phyloP scores from a whole-genome alignment of 2,329 filamentous ascomycete genomes.

The Ascochyta koolunga region DNA sequence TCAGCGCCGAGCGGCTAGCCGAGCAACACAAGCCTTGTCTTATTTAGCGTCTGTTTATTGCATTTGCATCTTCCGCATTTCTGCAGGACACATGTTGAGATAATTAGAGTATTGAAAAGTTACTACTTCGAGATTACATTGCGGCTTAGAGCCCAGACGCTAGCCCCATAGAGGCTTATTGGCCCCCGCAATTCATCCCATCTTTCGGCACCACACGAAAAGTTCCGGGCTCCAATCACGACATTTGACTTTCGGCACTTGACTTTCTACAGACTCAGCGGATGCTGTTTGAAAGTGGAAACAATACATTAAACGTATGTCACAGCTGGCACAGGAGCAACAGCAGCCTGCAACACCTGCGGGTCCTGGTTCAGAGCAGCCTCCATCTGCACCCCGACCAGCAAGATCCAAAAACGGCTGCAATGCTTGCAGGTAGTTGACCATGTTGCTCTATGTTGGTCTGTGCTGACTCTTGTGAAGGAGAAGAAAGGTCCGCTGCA shows the following conservation, averaged over 20 bases:
- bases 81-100: neutral
- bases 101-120: neutral
- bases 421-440: constrained; percentile 37
- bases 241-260: neutral
- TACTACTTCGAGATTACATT: neutral
- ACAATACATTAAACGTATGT: constrained; percentile 22
- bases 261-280: neutral
- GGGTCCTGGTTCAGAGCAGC: constrained; percentile 14
- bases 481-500: constrained; percentile 62
- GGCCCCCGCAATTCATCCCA: constrained; percentile 17
- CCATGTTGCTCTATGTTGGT: neutral
- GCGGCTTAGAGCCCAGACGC: neutral
- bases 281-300: neutral
- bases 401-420: constrained; percentile 41
- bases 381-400: constrained; percentile 26
- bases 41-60: constrained; percentile 3
- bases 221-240: neutral
- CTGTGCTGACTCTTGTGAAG: constrained; percentile 34
- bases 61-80: neutral
- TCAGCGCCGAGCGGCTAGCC: constrained; percentile 15
- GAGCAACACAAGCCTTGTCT: neutral
- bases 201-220: neutral
- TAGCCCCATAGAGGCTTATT: constrained; percentile 15
- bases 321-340: constrained; percentile 23
- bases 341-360: constrained; percentile 22